Evolutionary conservation across 352 stramenopile species (phyloP).

Genomic region (Phytophthora sansomeana): DNA sequence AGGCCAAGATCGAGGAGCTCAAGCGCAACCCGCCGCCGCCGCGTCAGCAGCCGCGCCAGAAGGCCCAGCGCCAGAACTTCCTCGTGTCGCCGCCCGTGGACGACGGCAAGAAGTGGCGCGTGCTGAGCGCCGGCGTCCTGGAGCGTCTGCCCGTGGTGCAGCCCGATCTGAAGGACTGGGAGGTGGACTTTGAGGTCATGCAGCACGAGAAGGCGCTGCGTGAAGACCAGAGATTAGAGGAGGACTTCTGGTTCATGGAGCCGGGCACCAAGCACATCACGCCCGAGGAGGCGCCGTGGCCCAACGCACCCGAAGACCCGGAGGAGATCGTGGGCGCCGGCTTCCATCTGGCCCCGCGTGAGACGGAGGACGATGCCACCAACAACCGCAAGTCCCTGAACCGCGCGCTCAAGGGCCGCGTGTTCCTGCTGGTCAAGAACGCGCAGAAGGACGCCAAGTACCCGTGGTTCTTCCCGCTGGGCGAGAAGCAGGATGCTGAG

Average conservation of each 20-base stretch:
- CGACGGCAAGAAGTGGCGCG: conserved; percentile 85
- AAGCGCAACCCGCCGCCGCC: conserved; percentile 48
- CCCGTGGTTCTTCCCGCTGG: conserved; percentile 83
- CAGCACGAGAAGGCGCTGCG: conserved; percentile 80
- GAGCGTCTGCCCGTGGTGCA: conserved; percentile 82
- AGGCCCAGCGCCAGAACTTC: conserved; percentile 65
- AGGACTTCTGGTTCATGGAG: conserved; percentile 90
- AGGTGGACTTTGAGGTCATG: conserved; percentile 78
- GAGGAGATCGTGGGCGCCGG: conserved; percentile 79
- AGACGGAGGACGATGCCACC: conserved; percentile 77
- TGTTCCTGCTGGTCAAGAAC: conserved; percentile 84
- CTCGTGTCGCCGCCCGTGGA: conserved; percentile 56
- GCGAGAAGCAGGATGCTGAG: conserved; percentile 65
- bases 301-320: conserved; percentile 63
- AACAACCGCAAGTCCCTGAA: conserved; percentile 91
- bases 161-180: conserved; percentile 77
- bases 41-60: conserved; percentile 58
- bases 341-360: conserved; percentile 78
- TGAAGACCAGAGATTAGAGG: conserved; percentile 78
- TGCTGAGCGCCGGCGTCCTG: conserved; percentile 76
- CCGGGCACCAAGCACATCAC: conserved; percentile 73
- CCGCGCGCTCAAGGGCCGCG: conserved; percentile 78
- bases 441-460: conserved; percentile 53
- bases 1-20: conserved; percentile 62
- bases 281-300: conserved; percentile 76